A percentile compares a stretch with the other conserved stretches of the same genome.
Evolutionary conservation across 1,139 yeast species (phyloP).

Genomic region (Candida sojae): DNA sequence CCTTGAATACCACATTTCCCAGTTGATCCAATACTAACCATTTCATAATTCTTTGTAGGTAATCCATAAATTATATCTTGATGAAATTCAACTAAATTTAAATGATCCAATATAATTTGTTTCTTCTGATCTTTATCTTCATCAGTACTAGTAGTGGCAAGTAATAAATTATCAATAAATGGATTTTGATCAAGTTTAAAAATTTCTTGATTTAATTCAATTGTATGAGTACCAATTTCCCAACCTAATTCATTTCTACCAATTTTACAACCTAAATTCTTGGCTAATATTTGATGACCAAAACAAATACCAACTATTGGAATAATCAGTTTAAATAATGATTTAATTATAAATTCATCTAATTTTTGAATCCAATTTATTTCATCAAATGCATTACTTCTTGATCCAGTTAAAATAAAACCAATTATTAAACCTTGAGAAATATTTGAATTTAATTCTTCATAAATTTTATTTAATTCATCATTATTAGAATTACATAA

Average conservation of each 20-base stretch:
- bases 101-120: slow-evolving; percentile 21
- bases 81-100: slow-evolving; percentile 64
- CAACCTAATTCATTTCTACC: slow-evolving; percentile 63
- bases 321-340: slow-evolving; percentile 24
- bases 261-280: slow-evolving; percentile 63
- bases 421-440: slow-evolving; percentile 38
- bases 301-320: slow-evolving; percentile 75
- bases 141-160: slow-evolving; percentile 10
- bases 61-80: slow-evolving; percentile 60
- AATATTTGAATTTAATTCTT: slow-evolving; percentile 20
- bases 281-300: slow-evolving; percentile 80
- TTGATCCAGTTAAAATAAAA: slow-evolving; percentile 66
- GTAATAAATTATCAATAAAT: slow-evolving; percentile 25
- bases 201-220: slow-evolving; percentile 48
- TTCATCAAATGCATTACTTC: slow-evolving; percentile 55
- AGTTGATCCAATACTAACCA: slow-evolving; percentile 53
- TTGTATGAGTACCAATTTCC: slow-evolving; percentile 66
- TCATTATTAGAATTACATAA: slow-evolving; percentile 23
- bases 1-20: slow-evolving; percentile 65
- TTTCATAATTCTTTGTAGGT: slow-evolving; percentile 28
- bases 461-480: slow-evolving; percentile 4
- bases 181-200: slow-evolving; percentile 31
- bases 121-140: slow-evolving; percentile 1
- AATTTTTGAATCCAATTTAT: slow-evolving; percentile 55
- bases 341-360: slow-evolving; percentile 40